Base-by-base conservation (phyloP, 2,329 filamentous ascomycete genomes). In the Ascochyta lentis region DNA sequence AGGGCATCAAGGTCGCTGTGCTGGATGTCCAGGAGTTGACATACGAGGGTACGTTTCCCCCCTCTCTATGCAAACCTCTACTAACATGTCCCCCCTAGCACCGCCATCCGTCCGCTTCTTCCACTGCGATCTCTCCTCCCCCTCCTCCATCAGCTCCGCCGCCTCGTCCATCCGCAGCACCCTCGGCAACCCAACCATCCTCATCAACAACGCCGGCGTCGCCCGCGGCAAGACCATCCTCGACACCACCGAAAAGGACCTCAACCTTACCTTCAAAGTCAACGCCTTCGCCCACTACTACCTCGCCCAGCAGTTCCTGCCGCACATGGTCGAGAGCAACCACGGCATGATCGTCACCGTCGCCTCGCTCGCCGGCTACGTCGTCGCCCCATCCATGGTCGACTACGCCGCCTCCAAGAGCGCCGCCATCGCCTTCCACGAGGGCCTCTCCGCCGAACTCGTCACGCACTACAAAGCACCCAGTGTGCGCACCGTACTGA, bases 281-380 rank as follows among this genome's bases (percentile, higher is more conserved):
- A 92, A 92, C 75, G 79, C 86, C 0, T 71, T 91, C 29, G 80
- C 86, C 2, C 88, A 89, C 75, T 90, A 85, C 78, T 87, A 83
- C 79, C 80, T 86, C n/a, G 76, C 82, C 6, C 83, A 86, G 68
- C 83, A 87, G 54, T 91, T 91, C 74, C 77, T 92, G 1, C 89
- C 89, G 0, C 70, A 77, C 61, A 89, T 92, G 82, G 74, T 88
- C 47, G 69, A 75, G 7, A 69, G 69, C 12, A 86, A 91, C 76
- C 89, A 92, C 76, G 89, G 89, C 56, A 89, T 89, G 81, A 73
- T 92, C 37, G 87, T 91, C 22, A 91, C 87, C 0, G 82, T 92
- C 22, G 85, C 89, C 13, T 87, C 83, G 2, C 79, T 85, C 44
- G 87, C 88, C 0, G 82, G 83, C 12, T 90, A 84, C 75, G 63